Percentiles rank a stretch among this genome's conserved stretches.
phyloP scores from a whole-genome alignment of 2,329 filamentous ascomycete species.

The Apiospora marii region DNA sequence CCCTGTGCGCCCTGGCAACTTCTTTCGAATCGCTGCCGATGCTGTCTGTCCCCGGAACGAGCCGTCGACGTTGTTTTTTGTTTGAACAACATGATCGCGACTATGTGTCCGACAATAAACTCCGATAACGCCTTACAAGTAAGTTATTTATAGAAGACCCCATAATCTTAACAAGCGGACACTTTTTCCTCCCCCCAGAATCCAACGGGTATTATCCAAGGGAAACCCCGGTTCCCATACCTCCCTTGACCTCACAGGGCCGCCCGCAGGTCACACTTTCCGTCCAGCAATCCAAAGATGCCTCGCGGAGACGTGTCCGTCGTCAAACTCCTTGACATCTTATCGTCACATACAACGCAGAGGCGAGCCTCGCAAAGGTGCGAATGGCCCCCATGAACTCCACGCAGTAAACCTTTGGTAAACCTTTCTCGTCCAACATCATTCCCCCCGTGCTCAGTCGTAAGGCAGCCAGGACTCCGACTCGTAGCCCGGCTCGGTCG shows the following conservation, averaged over 20 bases:
- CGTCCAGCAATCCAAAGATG: neutral
- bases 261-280: neutral
- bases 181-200: too few relatives aligned
- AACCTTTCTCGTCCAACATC: too few relatives aligned
- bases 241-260: neutral
- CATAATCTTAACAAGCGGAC: neutral
- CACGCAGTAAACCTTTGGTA: too few relatives aligned
- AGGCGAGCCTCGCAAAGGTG: neutral
- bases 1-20: neutral
- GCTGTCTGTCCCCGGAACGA: slow-evolving; percentile 1
- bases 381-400: too few relatives aligned
- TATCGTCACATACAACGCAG: neutral
- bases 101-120: neutral
- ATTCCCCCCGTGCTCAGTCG: neutral
- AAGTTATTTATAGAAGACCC: slow-evolving; percentile 4
- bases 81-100: neutral
- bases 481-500: slow-evolving; percentile 54
- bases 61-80: neutral
- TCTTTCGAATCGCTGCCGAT: neutral
- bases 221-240: neutral
- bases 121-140: slow-evolving; percentile 17
- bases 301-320: neutral
- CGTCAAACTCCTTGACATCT: neutral
- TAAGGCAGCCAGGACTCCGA: slow-evolving; percentile 47
- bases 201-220: slow-evolving; percentile 2